A percentile compares a stretch with the other conserved stretches of the same genome.
Evolutionary conservation across 495 filamentous ascomycete genomes (phyloP).

Genomic region (Clavariopsis aquatica): DNA sequence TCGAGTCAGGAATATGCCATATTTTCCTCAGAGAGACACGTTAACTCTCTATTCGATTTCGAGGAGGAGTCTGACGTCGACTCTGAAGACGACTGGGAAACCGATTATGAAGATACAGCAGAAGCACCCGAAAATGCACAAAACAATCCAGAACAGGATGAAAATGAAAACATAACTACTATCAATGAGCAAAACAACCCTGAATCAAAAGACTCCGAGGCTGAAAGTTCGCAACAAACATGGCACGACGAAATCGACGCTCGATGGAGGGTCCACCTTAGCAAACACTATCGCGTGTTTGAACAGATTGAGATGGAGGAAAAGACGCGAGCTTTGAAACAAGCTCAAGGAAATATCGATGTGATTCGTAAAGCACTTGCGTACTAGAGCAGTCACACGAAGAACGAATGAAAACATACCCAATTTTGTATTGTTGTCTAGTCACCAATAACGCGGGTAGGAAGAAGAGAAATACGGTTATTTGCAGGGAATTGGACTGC

Average conservation of each 20-base stretch:
- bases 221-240: not conserved
- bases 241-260: not conserved
- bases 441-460: too few species aligned
- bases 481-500: not conserved
- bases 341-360: not conserved
- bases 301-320: not conserved
- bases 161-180: not conserved
- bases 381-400: not conserved
- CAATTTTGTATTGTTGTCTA: too few species aligned
- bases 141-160: not conserved
- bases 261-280: not conserved
- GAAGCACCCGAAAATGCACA: too few species aligned
- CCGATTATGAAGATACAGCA: too few species aligned
- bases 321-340: not conserved
- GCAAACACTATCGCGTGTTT: constrained; percentile 1
- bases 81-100: too few species aligned
- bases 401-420: not conserved
- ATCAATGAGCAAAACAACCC: not conserved
- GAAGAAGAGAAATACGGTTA: too few species aligned
- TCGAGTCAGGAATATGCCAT: not conserved
- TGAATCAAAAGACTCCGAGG: not conserved
- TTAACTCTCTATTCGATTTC: too few species aligned
- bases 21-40: too few species aligned
- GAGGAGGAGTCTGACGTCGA: too few species aligned
- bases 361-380: not conserved